These are phyloP conservation scores for Salix caprea DNA, from an alignment of 345 rosid species.

Conservation along the genomic window DNA sequence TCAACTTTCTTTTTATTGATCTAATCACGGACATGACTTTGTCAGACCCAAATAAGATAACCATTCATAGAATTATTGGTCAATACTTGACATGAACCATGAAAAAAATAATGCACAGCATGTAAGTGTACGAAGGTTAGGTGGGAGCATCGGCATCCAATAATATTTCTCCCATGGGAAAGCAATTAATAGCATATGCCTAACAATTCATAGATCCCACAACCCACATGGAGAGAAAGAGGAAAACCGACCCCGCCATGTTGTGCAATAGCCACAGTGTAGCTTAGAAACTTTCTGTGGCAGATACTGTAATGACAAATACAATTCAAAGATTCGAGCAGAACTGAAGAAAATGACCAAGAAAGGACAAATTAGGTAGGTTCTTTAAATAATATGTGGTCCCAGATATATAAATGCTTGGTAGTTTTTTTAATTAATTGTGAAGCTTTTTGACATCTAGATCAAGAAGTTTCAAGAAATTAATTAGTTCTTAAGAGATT, in stretches of 20 bases:
- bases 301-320: neutral
- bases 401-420: too few species aligned
- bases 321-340: neutral
- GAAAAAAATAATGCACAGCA: too few species aligned
- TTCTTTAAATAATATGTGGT: too few species aligned
- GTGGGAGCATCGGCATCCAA: neutral
- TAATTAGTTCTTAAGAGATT: neutral
- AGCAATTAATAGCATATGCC: neutral
- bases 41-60: too few species aligned
- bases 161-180: neutral
- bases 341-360: neutral
- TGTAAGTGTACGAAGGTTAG: neutral
- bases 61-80: too few species aligned
- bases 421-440: too few species aligned
- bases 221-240: neutral
- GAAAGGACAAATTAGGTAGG: neutral
- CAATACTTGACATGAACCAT: too few species aligned
- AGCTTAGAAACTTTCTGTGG: neutral
- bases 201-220: slow-evolving; percentile 4
- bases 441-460: too few species aligned
- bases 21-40: too few species aligned
- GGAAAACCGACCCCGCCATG: slow-evolving; percentile 9
- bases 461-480: too few species aligned
- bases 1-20: too few species aligned
- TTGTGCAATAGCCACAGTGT: neutral